These are phyloP conservation scores for Hortaea werneckii DNA, from an alignment of 2,329 filamentous ascomycete genomes.

Conservation along the genomic window DNA sequence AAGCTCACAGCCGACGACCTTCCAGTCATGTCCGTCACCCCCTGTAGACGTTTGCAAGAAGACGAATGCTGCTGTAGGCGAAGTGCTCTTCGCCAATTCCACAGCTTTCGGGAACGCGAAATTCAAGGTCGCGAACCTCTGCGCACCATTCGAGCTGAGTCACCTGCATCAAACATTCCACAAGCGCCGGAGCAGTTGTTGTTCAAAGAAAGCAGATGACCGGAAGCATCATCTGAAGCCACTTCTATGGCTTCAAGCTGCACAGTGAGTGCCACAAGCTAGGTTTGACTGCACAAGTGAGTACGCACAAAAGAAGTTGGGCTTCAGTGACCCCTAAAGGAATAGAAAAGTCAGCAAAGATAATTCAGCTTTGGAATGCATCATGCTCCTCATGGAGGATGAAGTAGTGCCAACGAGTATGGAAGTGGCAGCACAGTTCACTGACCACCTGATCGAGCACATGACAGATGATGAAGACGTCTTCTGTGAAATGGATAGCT, in stretches of 20 bases:
- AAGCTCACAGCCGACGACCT: no score
- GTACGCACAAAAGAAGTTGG: conserved; percentile 10
- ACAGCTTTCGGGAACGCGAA: no score
- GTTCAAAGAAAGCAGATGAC: conserved; percentile 2
- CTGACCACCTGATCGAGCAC: conserved; percentile 6
- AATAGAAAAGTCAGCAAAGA: conserved; percentile 10
- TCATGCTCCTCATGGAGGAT: conserved; percentile 9
- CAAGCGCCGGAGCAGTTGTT: not conserved
- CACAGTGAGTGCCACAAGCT: conserved; percentile 11
- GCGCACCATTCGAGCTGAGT: not conserved
- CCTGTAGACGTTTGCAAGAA: no score
- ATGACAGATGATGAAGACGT: conserved; percentile 8
- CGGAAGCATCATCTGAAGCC: no score
- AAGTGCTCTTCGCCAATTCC: no score
- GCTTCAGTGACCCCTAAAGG: conserved; percentile 10
- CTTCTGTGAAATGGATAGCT: no score
- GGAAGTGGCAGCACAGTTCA: conserved; percentile 15
- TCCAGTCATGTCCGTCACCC: no score
- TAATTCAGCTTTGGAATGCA: conserved; percentile 5
- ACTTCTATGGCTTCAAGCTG: no score
- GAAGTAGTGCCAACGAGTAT: conserved; percentile 4
- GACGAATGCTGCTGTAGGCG: no score
- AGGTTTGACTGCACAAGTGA: conserved; percentile 10
- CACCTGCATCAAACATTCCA: not conserved
- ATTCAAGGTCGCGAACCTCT: not conserved